Evolutionary conservation across 768 basidiomycete genomes (phyloP).

Genomic region (Tulasnella sp.): DNA sequence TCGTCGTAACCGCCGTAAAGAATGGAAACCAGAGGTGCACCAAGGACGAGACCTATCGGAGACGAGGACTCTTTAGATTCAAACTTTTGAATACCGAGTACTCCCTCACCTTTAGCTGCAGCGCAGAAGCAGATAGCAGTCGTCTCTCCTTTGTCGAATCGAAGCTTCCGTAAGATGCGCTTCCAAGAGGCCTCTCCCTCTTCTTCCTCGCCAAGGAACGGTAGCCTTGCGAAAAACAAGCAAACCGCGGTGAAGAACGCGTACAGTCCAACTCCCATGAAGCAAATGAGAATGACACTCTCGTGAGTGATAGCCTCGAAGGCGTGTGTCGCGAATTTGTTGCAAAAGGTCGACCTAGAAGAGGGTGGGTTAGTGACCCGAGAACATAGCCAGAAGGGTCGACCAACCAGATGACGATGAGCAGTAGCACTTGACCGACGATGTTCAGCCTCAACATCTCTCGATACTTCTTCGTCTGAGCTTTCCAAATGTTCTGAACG

Average conservation of each 20-base stretch:
- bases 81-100: background rate
- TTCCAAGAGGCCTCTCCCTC: slow-evolving; percentile 29
- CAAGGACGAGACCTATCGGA: slow-evolving; percentile 39
- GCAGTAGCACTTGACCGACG: slow-evolving; percentile 40
- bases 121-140: slow-evolving; percentile 44
- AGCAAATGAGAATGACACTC: slow-evolving; percentile 40
- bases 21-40: slow-evolving; percentile 41
- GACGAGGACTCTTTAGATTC: background rate
- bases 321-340: slow-evolving; percentile 39
- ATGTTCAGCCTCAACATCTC: slow-evolving; percentile 38
- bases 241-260: slow-evolving; percentile 38
- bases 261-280: slow-evolving; percentile 40
- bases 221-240: slow-evolving; percentile 38
- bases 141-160: slow-evolving; percentile 41
- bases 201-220: slow-evolving; percentile 36
- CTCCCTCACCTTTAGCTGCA: slow-evolving; percentile 40
- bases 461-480: slow-evolving; percentile 38
- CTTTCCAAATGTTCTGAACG: slow-evolving; percentile 40
- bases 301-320: slow-evolving; percentile 39
- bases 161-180: slow-evolving; percentile 3
- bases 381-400: background rate
- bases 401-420: slow-evolving; percentile 39
- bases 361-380: background rate
- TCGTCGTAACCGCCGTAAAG: slow-evolving; percentile 42
- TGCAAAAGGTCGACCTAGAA: slow-evolving; percentile 41